A percentile compares a stretch with the other conserved stretches of the same genome.
These are phyloP conservation scores for Monilinia fructicola DNA, from an alignment of 2,329 filamentous ascomycete species.

Conservation along the genomic window DNA sequence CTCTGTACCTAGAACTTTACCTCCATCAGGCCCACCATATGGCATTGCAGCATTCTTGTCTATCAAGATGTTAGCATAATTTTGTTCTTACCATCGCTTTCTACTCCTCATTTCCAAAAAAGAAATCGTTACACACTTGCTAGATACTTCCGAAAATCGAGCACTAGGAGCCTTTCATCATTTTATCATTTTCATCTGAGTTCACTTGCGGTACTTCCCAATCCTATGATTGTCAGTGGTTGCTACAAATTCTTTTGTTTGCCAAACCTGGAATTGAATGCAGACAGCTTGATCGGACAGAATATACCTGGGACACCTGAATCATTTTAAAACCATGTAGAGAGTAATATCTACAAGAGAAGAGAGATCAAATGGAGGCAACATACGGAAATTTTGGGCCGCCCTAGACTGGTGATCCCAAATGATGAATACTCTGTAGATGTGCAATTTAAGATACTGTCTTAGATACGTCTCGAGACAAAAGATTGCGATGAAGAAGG, in stretches of 20 bases:
- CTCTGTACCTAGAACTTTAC: constrained; percentile 52
- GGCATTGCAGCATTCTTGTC: constrained; percentile 45
- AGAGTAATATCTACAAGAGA: neutral
- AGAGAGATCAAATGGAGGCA: neutral
- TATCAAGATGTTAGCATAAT: constrained; percentile 24
- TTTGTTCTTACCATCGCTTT: neutral
- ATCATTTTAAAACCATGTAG: neutral
- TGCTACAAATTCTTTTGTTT: neutral
- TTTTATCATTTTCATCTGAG: neutral
- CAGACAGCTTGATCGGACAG: neutral
- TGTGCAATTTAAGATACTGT: neutral
- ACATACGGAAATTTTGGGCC: neutral
- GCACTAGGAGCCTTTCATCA: too few species aligned
- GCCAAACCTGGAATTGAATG: too few species aligned
- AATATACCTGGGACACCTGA: neutral
- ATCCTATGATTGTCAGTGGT: neutral
- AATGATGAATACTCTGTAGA: too few species aligned
- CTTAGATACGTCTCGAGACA: neutral
- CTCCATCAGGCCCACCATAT: constrained; percentile 45
- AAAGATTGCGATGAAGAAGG: too few species aligned
- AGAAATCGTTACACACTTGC: neutral
- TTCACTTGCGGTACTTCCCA: neutral
- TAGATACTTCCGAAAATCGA: neutral
- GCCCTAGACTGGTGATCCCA: neutral
- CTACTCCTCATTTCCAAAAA: neutral